Evolutionary conservation across 805 yeast genomes (phyloP).

Genomic region (Pichia ethanolica): DNA sequence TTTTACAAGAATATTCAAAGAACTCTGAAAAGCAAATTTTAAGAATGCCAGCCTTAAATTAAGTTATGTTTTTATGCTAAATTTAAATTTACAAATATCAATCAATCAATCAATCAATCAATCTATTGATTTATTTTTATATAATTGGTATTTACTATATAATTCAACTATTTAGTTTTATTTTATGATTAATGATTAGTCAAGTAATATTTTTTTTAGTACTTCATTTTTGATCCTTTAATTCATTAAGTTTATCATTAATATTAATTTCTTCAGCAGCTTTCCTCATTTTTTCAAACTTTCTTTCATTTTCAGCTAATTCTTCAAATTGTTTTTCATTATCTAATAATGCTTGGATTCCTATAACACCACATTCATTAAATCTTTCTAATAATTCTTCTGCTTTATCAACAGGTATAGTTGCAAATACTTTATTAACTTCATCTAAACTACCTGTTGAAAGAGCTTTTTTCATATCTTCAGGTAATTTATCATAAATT

Average conservation of each 20-base stretch:
- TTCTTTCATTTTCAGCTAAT: constrained; percentile 34
- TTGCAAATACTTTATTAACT: constrained; percentile 76
- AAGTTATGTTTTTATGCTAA: not conserved
- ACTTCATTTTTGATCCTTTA: not conserved
- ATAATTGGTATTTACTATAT: no score
- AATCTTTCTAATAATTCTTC: constrained; percentile 67
- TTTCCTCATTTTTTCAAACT: constrained; percentile 7
- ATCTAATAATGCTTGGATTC: constrained; percentile 69
- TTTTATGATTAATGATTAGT: no score
- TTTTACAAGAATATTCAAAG: constrained; percentile 66
- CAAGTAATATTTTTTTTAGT: no score
- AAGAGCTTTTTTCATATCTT: constrained; percentile 68
- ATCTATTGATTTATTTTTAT: no score
- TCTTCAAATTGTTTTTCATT: constrained; percentile 61
- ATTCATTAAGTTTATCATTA: constrained; percentile 1
- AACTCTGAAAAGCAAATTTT: constrained; percentile 66
- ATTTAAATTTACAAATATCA: no score
- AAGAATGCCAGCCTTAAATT: constrained; percentile 73
- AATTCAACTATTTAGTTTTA: no score
- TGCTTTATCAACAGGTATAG: constrained; percentile 68
- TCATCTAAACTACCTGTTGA: constrained; percentile 62
- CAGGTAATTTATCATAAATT: constrained; percentile 51
- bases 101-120: no score
- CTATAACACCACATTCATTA: constrained; percentile 76
- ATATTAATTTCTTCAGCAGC: constrained; percentile 10